Conservation (phyloP, 2,329 filamentous ascomycete species). For the Hyphodiscus sp. region DNA sequence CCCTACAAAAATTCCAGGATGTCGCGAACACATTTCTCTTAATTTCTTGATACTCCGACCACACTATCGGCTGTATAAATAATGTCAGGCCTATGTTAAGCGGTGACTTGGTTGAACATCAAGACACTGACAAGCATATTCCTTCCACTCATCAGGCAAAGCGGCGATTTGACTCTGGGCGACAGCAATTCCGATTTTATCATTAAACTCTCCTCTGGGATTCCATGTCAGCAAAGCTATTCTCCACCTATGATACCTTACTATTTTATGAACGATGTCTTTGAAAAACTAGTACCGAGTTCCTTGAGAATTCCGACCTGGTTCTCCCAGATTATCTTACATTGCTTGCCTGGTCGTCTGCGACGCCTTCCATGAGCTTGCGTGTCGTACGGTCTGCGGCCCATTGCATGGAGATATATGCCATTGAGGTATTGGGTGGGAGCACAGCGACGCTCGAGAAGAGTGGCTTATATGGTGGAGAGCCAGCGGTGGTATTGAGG, state of each 20-base stretch:
- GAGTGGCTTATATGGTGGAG: slow-evolving; percentile 3
- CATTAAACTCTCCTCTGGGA: slow-evolving; percentile 8
- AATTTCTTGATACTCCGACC: slow-evolving; percentile 3
- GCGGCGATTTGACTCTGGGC: slow-evolving; percentile 1
- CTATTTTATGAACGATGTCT: slow-evolving; percentile 7
- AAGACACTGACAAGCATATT: slow-evolving; percentile 3
- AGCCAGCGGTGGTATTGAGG: slow-evolving; percentile 6
- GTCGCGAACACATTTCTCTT: no score
- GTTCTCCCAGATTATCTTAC: slow-evolving; percentile 7
- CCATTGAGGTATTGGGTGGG: slow-evolving; percentile 7
- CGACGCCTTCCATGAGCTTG: slow-evolving; percentile 4
- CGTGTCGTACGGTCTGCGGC: slow-evolving; percentile 8
- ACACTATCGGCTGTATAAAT: slow-evolving; percentile 7
- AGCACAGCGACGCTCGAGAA: slow-evolving; percentile 8
- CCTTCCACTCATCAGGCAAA: slow-evolving; percentile 9
- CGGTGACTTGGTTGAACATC: slow-evolving; percentile 1
- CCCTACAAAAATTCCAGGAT: no score
- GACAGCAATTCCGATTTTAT: slow-evolving; percentile 8
- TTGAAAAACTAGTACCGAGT: slow-evolving; percentile 5
- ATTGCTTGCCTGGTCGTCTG: slow-evolving; percentile 5
- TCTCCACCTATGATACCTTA: slow-evolving; percentile 3
- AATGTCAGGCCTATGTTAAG: slow-evolving; percentile 8
- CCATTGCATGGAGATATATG: slow-evolving; percentile 15
- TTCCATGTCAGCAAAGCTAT: not conserved
- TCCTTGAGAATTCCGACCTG: slow-evolving; percentile 8